Evolutionary conservation across 345 rosid genomes (phyloP).

Genomic region (Boechera stricta): DNA sequence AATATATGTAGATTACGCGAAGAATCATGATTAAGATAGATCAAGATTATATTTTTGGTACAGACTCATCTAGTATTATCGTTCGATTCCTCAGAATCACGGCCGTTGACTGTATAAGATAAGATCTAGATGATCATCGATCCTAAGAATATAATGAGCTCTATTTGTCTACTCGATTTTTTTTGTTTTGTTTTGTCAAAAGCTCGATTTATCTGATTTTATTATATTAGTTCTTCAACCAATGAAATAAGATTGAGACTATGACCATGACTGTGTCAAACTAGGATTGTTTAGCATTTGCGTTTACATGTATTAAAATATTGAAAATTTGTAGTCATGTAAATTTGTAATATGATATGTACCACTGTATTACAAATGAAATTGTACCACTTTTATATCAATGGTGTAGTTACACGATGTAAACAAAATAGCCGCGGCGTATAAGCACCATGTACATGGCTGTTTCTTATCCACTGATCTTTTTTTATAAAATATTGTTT

Average conservation of each 20-base stretch:
- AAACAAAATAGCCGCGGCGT: background rate
- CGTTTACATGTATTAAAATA: background rate
- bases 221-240: constrained; percentile 1
- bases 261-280: constrained; percentile 7
- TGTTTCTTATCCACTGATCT: background rate
- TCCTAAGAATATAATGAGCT: constrained; percentile 4
- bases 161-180: background rate
- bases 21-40: background rate
- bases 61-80: background rate
- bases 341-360: background rate
- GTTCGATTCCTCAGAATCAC: background rate
- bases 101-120: constrained; percentile 4
- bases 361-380: background rate
- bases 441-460: background rate
- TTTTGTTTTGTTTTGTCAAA: background rate
- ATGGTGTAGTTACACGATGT: background rate
- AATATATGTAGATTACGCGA: background rate
- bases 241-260: constrained; percentile 14
- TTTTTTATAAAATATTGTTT: background rate
- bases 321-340: background rate
- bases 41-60: background rate
- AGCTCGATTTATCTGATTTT: background rate
- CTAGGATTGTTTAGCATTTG: constrained; percentile 16
- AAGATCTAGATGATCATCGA: background rate
- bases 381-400: background rate